Percentiles rank a stretch among this genome's conserved stretches.
Conservation (phyloP, 1,139 yeast genomes). For the Lodderomyces orthopsilosis region DNA sequence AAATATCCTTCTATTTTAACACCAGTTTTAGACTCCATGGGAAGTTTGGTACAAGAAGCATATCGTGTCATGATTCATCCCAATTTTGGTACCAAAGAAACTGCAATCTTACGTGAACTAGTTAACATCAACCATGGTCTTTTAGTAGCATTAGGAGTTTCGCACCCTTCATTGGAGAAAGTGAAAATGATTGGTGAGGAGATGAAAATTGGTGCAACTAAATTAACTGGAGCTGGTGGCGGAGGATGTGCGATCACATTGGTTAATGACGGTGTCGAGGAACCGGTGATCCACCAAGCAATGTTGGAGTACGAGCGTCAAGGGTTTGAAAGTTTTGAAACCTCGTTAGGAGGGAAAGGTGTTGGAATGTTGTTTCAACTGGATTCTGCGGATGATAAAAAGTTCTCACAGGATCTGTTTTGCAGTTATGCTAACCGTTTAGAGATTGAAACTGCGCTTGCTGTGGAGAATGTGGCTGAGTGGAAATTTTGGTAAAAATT, state of each 20-base stretch:
- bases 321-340: slow-evolving; percentile 77
- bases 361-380: slow-evolving; percentile 50
- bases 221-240: slow-evolving; percentile 98
- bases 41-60: slow-evolving; percentile 64
- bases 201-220: slow-evolving; percentile 75
- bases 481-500: slow-evolving; percentile 61
- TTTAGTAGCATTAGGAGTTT: slow-evolving; percentile 81
- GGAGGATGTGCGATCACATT: slow-evolving; percentile 98
- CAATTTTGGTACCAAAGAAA: slow-evolving; percentile 44
- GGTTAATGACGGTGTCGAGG: slow-evolving; percentile 49
- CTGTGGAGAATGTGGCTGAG: slow-evolving; percentile 35
- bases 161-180: slow-evolving; percentile 83
- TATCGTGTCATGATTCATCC: slow-evolving; percentile 57
- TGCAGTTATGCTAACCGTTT: slow-evolving; percentile 35
- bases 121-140: slow-evolving; percentile 88
- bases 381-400: slow-evolving; percentile 15
- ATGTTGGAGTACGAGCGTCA: slow-evolving; percentile 37
- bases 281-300: slow-evolving; percentile 28
- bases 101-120: slow-evolving; percentile 54
- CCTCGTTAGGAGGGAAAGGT: slow-evolving; percentile 87
- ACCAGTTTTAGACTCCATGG: slow-evolving; percentile 71
- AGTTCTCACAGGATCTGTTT: slow-evolving; percentile 32
- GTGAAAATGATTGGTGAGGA: slow-evolving; percentile 64
- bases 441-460: slow-evolving; percentile 48
- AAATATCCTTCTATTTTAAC: slow-evolving; percentile 54